Base-by-base conservation (phyloP, 2,329 filamentous ascomycete species). In the Dothideomycetidae sp. region DNA sequence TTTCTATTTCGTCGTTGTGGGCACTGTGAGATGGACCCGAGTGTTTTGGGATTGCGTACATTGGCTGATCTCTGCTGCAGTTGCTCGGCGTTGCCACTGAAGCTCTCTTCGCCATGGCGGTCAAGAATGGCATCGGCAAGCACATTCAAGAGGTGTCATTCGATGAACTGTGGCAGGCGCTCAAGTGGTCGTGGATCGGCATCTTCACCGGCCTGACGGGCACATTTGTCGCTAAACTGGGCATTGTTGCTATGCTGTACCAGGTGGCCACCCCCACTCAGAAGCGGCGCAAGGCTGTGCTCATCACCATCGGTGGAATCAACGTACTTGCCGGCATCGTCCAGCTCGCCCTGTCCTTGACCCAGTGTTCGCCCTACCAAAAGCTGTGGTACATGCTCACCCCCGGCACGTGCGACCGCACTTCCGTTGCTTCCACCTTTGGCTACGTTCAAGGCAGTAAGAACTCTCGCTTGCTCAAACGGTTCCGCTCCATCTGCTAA, bases 391-490 rank as follows among this genome's bases (percentile, higher is more conserved):
- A 38, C 29, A 19, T 29, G n/a, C 21, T 29, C 5, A 23, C n/a
- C 13, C 36, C 36, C 13, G 36, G 36, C 3, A 11, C 30, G 12
- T 38, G 36, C 15, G 29, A 38, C 17, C 36, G 29, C 30, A 38
- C 19, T 12, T 18, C 28, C 18, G 28, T 38, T 15, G 36, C 36
- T 11, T 29, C 36, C 13, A 29, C 31, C 21, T 38, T 38, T 14
- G 36, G 36, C 29, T 38, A 38, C 19, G 30, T 38, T 11, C 36
- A 38, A 31, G 36, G 36, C 16, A 19, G 36, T 37, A 10, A 13
- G 36, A n/a, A n/a, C n/a, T n/a, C 31, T 12, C 5, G 10, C 10
- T 5, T 2, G 3, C 17, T 17, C 21, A 10, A 12, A 10, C 7
- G 26, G 3, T 16, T n/a, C 3, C 10, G 12, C 5, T 3, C 26